These are phyloP conservation scores for Emydomyces testavorans DNA, from an alignment of 2,329 filamentous ascomycete species.

Conservation along the genomic window DNA sequence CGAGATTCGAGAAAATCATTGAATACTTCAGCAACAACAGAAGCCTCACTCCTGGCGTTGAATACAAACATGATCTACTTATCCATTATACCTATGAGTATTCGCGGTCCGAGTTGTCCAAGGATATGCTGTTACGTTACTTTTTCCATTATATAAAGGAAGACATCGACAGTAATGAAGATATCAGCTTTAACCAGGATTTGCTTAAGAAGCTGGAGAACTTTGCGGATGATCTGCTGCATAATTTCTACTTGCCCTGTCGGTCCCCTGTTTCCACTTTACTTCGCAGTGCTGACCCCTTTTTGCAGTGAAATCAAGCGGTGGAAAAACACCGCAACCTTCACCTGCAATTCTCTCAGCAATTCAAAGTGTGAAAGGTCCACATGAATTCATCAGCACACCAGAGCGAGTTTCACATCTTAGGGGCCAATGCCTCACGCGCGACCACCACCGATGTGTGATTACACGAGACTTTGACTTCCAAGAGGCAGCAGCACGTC, in stretches of 20 bases:
- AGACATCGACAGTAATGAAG: background rate
- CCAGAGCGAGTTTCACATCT: slow-evolving; percentile 6
- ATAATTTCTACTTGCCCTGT: slow-evolving; percentile 17
- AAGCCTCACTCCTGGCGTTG: background rate
- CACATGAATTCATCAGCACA: slow-evolving; percentile 8
- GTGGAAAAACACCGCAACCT: slow-evolving; percentile 15
- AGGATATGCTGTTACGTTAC: slow-evolving; percentile 14
- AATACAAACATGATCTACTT: slow-evolving; percentile 13
- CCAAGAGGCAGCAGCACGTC: slow-evolving; percentile 15
- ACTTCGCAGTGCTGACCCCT: slow-evolving; percentile 8
- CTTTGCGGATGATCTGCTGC: slow-evolving; percentile 15
- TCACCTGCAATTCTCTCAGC: slow-evolving; percentile 16
- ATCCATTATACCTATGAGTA: slow-evolving; percentile 18
- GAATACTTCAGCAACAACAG: slow-evolving; percentile 2
- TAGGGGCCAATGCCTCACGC: slow-evolving; percentile 15
- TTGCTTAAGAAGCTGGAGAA: background rate
- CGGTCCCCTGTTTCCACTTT: slow-evolving; percentile 3
- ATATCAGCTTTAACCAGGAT: background rate
- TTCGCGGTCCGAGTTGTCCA: slow-evolving; percentile 16
- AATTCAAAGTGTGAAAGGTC: slow-evolving; percentile 10
- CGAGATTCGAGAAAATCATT: slow-evolving; percentile 9
- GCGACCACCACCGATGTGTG: slow-evolving; percentile 18
- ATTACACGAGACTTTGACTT: slow-evolving; percentile 17
- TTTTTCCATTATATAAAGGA: slow-evolving; percentile 11
- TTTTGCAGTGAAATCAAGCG: slow-evolving; percentile 14